Evolutionary conservation across 768 basidiomycete genomes (phyloP), one percentile per base, ranked within the genome.

Genomic region (Kwoniella mangroviensis): DNA sequence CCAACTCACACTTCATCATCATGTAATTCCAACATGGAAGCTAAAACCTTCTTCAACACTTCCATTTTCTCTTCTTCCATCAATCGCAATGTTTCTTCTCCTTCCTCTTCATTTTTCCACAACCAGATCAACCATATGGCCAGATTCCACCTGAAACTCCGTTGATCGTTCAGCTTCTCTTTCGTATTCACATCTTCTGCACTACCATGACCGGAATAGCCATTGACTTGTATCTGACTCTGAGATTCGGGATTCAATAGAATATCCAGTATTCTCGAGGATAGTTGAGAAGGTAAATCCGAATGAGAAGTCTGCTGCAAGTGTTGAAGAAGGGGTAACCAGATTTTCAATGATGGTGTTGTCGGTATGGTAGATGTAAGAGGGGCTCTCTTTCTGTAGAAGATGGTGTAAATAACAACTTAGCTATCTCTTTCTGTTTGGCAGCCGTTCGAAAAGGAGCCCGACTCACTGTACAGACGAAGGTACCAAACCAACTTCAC

Each of bases 401-500:
- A 19, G 6, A 41, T 6, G 43, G 15, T 11, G 40, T 42, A 0
- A 60, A 24, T 24, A 57, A 26, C 56, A 57, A 19, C 11, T 54
- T 22, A 54, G 21, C 53, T 3, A 19, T 24, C 34, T 34, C 34
- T 0, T 34, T 34, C 34, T 34, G 34, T 34, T n/a, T n/a, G n/a
- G n/a, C n/a, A n/a, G n/a, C n/a, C n/a, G n/a, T n/a, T n/a, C n/a
- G n/a, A n/a, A n/a, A n/a, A n/a, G n/a, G n/a, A n/a, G n/a, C n/a
- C n/a, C n/a, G n/a, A n/a, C n/a, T n/a, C n/a, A n/a, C 96, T 90
- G 94, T 84, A 89, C 92, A 1, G 93, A 90, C 2, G 91, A 73
- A 9, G 96, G 94, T 3, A 98, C 90, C 9, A 98, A 84, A 11
- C 85, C 88, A 11, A 93, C 93, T 70, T 87, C 88, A 67, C 88